phyloP scores from a whole-genome alignment of 2,329 filamentous ascomycete genomes.

The Rhynchosporium agropyri region DNA sequence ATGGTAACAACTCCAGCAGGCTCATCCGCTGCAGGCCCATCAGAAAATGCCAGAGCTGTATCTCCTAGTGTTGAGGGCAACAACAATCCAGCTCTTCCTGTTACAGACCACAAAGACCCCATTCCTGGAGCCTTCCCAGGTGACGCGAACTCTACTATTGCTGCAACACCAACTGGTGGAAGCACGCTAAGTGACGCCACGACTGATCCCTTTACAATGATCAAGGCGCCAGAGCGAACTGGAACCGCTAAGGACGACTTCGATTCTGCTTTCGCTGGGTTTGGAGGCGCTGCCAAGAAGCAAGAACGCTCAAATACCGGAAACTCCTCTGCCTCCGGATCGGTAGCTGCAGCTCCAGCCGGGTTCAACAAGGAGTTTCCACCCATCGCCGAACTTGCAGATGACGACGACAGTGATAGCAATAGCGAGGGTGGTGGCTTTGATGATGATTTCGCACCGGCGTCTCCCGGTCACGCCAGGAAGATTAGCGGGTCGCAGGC shows the following conservation, averaged over 20 bases:
- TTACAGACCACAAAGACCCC: constrained; percentile 42
- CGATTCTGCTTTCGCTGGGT: constrained; percentile 81
- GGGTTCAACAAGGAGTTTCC: constrained; percentile 81
- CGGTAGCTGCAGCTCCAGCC: constrained; percentile 51
- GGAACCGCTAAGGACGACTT: constrained; percentile 72
- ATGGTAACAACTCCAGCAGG: constrained; percentile 40
- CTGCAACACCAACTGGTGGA: constrained; percentile 51
- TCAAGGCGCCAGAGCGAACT: constrained; percentile 53
- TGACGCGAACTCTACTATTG: constrained; percentile 48
- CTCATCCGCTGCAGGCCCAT: constrained; percentile 37
- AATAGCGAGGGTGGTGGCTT: constrained; percentile 81
- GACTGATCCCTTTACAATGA: constrained; percentile 56
- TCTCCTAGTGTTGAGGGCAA: constrained; percentile 41
- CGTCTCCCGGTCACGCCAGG: constrained; percentile 43
- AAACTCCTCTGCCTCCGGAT: constrained; percentile 44
- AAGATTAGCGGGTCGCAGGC: constrained; percentile 36
- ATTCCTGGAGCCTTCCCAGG: constrained; percentile 58
- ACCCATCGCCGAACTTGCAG: constrained; percentile 83
- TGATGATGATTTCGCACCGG: constrained; percentile 86
- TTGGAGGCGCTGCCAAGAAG: constrained; percentile 54
- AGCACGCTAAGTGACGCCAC: constrained; percentile 51
- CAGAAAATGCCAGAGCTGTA: constrained; percentile 34
- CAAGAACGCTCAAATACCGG: constrained; percentile 53
- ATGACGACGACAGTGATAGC: constrained; percentile 82
- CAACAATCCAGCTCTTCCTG: constrained; percentile 38